A percentile compares a stretch with the other conserved stretches of the same genome.
Conservation (phyloP, 345 rosid genomes). For the Pistacia vera region DNA sequence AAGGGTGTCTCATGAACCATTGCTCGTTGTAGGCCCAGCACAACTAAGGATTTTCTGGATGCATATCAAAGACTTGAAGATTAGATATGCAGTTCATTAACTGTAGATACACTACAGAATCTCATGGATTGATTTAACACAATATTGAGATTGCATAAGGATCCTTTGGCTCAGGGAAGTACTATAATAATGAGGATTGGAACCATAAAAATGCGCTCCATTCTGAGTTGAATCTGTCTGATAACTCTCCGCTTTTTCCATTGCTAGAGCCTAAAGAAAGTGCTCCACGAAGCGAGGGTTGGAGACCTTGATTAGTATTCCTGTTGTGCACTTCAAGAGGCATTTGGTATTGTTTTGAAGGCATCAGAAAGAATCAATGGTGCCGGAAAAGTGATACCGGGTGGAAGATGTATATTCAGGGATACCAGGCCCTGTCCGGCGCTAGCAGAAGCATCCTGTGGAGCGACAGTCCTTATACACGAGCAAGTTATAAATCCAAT, state of each 20-base stretch:
- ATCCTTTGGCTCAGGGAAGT: slow-evolving; percentile 29
- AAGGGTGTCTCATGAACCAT: slow-evolving; percentile 74
- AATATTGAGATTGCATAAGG: slow-evolving; percentile 27
- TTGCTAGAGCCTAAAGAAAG: slow-evolving; percentile 52
- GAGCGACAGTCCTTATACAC: slow-evolving; percentile 87
- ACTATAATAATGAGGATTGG: slow-evolving; percentile 35
- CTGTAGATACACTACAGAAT: slow-evolving; percentile 69
- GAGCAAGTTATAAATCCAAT: slow-evolving; percentile 45
- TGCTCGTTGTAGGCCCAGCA: slow-evolving; percentile 76
- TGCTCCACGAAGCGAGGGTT: slow-evolving; percentile 69
- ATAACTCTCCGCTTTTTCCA: slow-evolving; percentile 41
- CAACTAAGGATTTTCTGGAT: slow-evolving; percentile 71
- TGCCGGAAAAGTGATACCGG: slow-evolving; percentile 70
- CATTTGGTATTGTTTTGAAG: slow-evolving; percentile 73
- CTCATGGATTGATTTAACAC: slow-evolving; percentile 60
- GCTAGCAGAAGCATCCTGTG: slow-evolving; percentile 65
- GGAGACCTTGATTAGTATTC: slow-evolving; percentile 73
- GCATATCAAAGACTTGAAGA: slow-evolving; percentile 92
- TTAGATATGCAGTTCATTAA: slow-evolving; percentile 89
- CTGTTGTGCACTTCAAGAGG: slow-evolving; percentile 93
- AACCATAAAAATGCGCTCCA: slow-evolving; percentile 60
- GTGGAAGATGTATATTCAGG: slow-evolving; percentile 96
- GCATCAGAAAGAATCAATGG: slow-evolving; percentile 71
- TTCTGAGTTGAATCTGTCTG: slow-evolving; percentile 65
- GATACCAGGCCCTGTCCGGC: slow-evolving; percentile 94